A percentile compares a stretch with the other conserved stretches of the same genome.
Conservation (phyloP, 306 rosid species). For the Sindora glabra region DNA sequence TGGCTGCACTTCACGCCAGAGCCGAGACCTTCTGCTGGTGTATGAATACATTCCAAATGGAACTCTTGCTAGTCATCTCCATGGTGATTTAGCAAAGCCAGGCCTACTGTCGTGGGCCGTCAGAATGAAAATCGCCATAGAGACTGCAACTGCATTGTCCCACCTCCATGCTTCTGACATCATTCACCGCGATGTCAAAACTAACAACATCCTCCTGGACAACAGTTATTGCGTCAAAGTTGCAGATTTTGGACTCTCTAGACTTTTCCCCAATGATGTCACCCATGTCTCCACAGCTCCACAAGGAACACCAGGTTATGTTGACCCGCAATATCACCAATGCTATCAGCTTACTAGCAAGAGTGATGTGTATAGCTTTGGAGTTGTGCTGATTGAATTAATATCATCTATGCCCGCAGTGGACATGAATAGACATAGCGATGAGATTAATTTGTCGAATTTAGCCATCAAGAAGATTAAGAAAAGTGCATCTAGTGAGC, state of each 20-base stretch:
- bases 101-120: slow-evolving; percentile 44
- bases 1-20: slow-evolving; percentile 61
- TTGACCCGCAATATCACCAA: slow-evolving; percentile 68
- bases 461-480: slow-evolving; percentile 38
- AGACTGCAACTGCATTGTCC: slow-evolving; percentile 54
- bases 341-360: slow-evolving; percentile 53
- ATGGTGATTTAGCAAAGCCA: slow-evolving; percentile 33
- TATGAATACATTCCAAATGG: slow-evolving; percentile 73
- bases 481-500: slow-evolving; percentile 28
- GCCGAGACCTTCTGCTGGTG: slow-evolving; percentile 61
- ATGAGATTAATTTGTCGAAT: slow-evolving; percentile 58
- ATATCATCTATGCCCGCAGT: slow-evolving; percentile 65
- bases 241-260: slow-evolving; percentile 78
- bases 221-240: slow-evolving; percentile 42
- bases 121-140: slow-evolving; percentile 59
- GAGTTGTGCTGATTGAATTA: slow-evolving; percentile 64
- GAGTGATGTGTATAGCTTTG: slow-evolving; percentile 78
- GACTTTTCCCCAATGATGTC: slow-evolving; percentile 45
- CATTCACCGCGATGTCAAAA: slow-evolving; percentile 71
- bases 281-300: slow-evolving; percentile 76
- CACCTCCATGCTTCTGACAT: slow-evolving; percentile 75
- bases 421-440: slow-evolving; percentile 40
- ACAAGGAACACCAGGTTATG: slow-evolving; percentile 73
- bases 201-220: slow-evolving; percentile 62
- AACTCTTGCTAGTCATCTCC: slow-evolving; percentile 71